Base-by-base conservation (phyloP, 352 stramenopile genomes). In the Phytophthora pluvialis region DNA sequence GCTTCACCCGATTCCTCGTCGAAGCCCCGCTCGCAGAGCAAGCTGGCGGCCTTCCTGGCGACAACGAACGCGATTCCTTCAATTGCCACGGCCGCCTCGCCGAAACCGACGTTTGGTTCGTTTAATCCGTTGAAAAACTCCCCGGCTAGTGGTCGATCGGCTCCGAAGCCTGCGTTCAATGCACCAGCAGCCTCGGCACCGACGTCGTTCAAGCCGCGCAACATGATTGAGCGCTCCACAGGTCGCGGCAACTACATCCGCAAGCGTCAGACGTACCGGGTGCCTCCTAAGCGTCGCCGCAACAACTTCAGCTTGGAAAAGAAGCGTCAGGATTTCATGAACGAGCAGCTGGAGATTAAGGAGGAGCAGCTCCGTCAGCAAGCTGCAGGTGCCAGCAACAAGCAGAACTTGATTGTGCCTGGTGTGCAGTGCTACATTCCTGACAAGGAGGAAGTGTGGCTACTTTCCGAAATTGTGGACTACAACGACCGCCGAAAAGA, bases 391-490 rank as follows among this genome's bases (percentile, higher is more conserved):
- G 81, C 83, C 6, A 74, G 70, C 25, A 83, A 83, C 51, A 95
- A 91, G 58, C 83, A 92, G 36, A 95, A 95, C 60, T 69, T 94
- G 49, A 95, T 94, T 65, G 89, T 95, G 3, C 84, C 82, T 1
- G 88, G 88, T n/a, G 86, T 95, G 16, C 86, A 95, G 62, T 96
- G 88, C 76, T 96, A 94, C 68, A 87, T 96, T 39, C 88, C 88
- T 13, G 88, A 96, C 67, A 89, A 92, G 48, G 83, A 94, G 3
- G 81, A 96, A 29, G 87, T 94, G 46, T 96, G 88, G 88, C 61
- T 95, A 39, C 69, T 93, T 11, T 81, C 88, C 1, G 87, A 96
- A 50, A 82, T 96, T 40, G 66, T 95, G 5, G 81, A 93, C 26
- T 93, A 94, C 73, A 93, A 95, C 40, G 82, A 90, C 49, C 83